Evolutionary conservation across 805 yeast species (phyloP).

Genomic region (Kluyveromyces nonfermentans): DNA sequence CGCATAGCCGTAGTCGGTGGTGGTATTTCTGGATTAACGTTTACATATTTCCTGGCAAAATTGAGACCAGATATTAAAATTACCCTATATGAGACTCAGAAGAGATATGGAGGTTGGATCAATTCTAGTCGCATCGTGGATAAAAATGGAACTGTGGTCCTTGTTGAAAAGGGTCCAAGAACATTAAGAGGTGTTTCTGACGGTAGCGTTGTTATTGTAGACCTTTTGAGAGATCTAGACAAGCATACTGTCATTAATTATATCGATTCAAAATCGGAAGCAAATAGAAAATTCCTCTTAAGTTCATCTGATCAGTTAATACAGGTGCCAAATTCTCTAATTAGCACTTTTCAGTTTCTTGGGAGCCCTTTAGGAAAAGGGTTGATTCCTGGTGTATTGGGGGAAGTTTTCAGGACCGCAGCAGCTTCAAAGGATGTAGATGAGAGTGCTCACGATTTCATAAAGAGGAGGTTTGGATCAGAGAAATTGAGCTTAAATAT

Average conservation of each 20-base stretch:
- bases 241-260: conserved; percentile 44
- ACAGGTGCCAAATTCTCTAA: conserved; percentile 42
- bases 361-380: conserved; percentile 38
- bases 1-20: conserved; percentile 72
- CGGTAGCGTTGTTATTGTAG: conserved; percentile 64
- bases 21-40: conserved; percentile 80
- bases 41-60: conserved; percentile 54
- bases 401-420: conserved; percentile 40
- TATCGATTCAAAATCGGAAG: conserved; percentile 46
- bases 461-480: conserved; percentile 61
- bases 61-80: conserved; percentile 72
- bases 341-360: conserved; percentile 29
- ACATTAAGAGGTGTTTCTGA: conserved; percentile 77
- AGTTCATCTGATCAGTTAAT: conserved; percentile 37
- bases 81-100: conserved; percentile 47
- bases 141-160: conserved; percentile 17
- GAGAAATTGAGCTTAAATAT: conserved; percentile 40
- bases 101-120: conserved; percentile 74
- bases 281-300: conserved; percentile 65
- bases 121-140: conserved; percentile 37
- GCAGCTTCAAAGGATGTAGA: conserved; percentile 34
- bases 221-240: conserved; percentile 42
- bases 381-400: conserved; percentile 35
- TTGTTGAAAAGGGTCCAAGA: conserved; percentile 79
- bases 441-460: conserved; percentile 62